phyloP scores from a whole-genome alignment of 805 yeast species.

The Wickerhamiella cacticola region DNA sequence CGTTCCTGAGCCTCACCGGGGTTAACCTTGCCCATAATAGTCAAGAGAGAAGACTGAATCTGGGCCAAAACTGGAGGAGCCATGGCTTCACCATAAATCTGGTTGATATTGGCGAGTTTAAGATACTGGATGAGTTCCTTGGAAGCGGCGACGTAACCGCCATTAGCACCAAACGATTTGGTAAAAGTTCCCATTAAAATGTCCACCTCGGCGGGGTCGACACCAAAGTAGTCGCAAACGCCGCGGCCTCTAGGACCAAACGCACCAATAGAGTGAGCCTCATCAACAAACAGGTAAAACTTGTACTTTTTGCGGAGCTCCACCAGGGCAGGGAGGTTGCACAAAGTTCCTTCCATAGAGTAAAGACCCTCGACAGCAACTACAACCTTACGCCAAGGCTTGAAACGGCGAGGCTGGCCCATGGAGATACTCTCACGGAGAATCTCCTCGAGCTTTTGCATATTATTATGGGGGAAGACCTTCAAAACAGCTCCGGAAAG shows the following conservation, averaged over 20 bases:
- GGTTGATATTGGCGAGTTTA: slow-evolving; percentile 59
- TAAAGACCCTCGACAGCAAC: slow-evolving; percentile 87
- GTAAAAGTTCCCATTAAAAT: slow-evolving; percentile 95
- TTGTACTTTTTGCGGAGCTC: slow-evolving; percentile 72
- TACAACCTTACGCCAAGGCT: slow-evolving; percentile 78
- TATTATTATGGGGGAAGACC: slow-evolving; percentile 85
- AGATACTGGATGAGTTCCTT: slow-evolving; percentile 59
- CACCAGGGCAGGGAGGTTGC: slow-evolving; percentile 64
- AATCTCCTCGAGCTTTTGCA: slow-evolving; percentile 62
- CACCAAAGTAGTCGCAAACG: slow-evolving; percentile 82
- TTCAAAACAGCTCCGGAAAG: slow-evolving; percentile 86
- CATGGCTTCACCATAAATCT: slow-evolving; percentile 68
- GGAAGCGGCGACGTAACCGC: slow-evolving; percentile 83
- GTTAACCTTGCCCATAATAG: slow-evolving; percentile 67
- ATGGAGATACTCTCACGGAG: slow-evolving; percentile 76
- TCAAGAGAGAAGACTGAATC: slow-evolving; percentile 64
- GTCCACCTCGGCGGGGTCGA: slow-evolving; percentile 67
- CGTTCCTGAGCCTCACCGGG: slow-evolving; percentile 94
- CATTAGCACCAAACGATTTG: slow-evolving; percentile 96
- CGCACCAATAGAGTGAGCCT: slow-evolving; percentile 99
- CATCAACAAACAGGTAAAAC: slow-evolving; percentile 85
- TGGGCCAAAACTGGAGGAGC: slow-evolving; percentile 87
- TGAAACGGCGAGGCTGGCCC: slow-evolving; percentile 92
- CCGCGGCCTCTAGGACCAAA: slow-evolving; percentile 92
- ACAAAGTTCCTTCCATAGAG: slow-evolving; percentile 65